Evolutionary conservation across 1,284 basidiomycete species (phyloP), one percentile per base, ranked within the genome.

Genomic region (Mycosarcoma mackinlayi): DNA sequence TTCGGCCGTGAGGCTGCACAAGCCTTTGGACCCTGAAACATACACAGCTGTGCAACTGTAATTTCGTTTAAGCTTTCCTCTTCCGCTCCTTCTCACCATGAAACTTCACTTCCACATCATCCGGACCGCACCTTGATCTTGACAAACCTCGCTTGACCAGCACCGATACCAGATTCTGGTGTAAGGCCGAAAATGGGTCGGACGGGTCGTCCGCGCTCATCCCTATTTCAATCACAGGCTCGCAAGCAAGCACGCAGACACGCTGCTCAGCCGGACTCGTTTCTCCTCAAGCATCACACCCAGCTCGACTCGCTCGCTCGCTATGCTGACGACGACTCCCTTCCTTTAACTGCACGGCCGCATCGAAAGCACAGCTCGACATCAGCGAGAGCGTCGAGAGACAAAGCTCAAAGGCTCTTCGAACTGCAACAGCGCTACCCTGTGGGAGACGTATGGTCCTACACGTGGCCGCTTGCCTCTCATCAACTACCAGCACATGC

Each of bases 271-370:
- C 33, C 40, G 42, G 28, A 49, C 41, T 65, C 62, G 33, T 40
- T 59, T 31, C 41, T 66, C 31, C 21, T 55, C 52, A 58, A 50
- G 25, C 63, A 66, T 23, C 52, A 59, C n/a, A 24, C 31, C 7
- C 63, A 55, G 9, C 52, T 66, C 63, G 51, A 45, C 38, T 66
- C 63, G 19, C 44, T 66, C 25, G 18, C 56, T 19, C 63, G 52
- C 37, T 66, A 66, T 34, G 27, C 52, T 21, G 30, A 25, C n/a
- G 25, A 46, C 19, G 24, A 31, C 21, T 10, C 34, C 25, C 8
- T 39, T 27, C 6, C 34, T 1, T 8, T 11, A 37, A 0, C 53
- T 4, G 30, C 41, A 23, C 30, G 13, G n/a, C 19, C 47, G 23
- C 10, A 33, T 11, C 47, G 47, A 34, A 38, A 21, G 7, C 35